These are phyloP conservation scores for Pseudotsuga menziesii DNA, from an alignment of 75 land plant genomes.

Conservation along the genomic window DNA sequence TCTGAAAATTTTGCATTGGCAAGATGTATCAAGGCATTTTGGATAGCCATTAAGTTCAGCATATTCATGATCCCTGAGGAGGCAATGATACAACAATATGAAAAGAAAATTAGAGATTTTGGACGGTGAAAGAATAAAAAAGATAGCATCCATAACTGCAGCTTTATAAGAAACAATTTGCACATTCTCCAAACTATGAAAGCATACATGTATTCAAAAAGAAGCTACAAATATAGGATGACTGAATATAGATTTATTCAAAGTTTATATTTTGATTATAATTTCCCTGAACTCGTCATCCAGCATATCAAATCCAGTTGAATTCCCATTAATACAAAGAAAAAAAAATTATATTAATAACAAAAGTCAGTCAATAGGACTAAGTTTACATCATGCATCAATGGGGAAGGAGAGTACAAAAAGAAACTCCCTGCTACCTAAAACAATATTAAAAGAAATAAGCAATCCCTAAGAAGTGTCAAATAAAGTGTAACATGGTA, in stretches of 20 bases:
- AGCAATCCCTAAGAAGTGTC: too few relatives aligned
- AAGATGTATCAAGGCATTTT: constrained; percentile 1
- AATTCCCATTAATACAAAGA: background rate
- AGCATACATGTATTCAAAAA: background rate
- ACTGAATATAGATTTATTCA: background rate
- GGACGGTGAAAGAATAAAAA: background rate
- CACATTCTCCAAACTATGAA: background rate
- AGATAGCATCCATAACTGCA: background rate
- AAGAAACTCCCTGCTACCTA: too few relatives aligned
- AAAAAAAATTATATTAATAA: too few relatives aligned
- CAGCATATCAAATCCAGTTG: background rate
- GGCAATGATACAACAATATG: background rate
- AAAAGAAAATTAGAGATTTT: background rate
- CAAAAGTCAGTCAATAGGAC: too few relatives aligned
- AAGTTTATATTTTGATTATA: background rate
- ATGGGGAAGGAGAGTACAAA: too few relatives aligned
- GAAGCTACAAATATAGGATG: background rate
- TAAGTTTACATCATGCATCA: too few relatives aligned
- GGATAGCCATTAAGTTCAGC: background rate
- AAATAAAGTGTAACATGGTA: too few relatives aligned
- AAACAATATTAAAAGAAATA: too few relatives aligned
- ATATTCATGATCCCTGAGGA: background rate
- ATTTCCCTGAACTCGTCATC: background rate
- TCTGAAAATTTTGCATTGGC: constrained; percentile 10
- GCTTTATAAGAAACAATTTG: background rate